A percentile compares a stretch with the other conserved stretches of the same genome.
These are phyloP conservation scores for Monosiga brevicollis DNA, from an alignment of 78 protist genomes.

Conservation along the genomic window DNA sequence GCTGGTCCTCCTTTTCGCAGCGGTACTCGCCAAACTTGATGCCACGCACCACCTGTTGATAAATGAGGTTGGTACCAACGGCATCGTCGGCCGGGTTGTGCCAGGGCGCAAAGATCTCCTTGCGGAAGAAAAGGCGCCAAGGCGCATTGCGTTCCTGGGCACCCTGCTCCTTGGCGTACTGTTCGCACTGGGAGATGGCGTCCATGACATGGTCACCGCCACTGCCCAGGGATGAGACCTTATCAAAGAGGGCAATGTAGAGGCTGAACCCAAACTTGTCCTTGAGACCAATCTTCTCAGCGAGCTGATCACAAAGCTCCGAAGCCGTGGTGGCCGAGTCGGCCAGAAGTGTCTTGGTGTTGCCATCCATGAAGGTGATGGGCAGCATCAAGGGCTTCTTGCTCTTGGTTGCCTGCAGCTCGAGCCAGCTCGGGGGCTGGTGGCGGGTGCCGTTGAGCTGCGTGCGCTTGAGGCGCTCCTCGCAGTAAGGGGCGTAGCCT, in stretches of 20 bases:
- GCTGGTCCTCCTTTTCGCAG: background rate
- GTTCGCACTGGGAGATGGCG: background rate
- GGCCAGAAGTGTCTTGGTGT: background rate
- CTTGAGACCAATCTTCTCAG: background rate
- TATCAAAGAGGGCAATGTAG: background rate
- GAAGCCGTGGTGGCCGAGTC: background rate
- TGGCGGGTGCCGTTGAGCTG: background rate
- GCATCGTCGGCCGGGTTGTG: background rate
- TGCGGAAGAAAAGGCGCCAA: background rate
- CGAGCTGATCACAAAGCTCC: background rate
- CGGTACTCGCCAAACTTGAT: background rate
- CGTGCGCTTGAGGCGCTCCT: background rate
- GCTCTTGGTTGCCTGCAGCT: background rate
- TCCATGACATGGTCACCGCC: conserved; percentile 2
- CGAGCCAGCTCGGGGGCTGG: background rate
- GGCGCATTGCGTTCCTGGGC: background rate
- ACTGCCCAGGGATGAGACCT: background rate
- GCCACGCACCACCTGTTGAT: background rate
- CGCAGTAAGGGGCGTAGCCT: background rate
- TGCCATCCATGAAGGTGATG: background rate
- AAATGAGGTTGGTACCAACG: background rate
- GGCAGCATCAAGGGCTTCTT: background rate
- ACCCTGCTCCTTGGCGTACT: background rate
- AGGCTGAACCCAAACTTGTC: background rate
- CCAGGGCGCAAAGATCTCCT: conserved; percentile 7